Evolutionary conservation across 2,329 filamentous ascomycete genomes (phyloP).

Genomic region (Chaetomiaceae sp.): DNA sequence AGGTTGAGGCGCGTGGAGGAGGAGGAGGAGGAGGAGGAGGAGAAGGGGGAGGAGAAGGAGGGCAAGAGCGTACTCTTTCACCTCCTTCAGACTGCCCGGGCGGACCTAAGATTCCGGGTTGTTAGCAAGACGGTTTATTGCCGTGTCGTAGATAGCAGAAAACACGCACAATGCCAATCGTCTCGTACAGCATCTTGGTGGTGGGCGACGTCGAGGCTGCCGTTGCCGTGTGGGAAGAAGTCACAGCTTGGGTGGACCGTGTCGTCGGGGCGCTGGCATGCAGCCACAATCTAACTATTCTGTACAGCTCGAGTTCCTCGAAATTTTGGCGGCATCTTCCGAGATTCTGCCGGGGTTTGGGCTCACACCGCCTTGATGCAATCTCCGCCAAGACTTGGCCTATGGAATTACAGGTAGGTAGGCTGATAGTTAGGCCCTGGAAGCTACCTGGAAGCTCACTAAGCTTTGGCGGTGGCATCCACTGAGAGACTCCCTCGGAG

Average conservation of each 20-base stretch:
- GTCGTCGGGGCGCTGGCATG: neutral
- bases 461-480: neutral
- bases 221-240: neutral
- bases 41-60: slow-evolving; percentile 11
- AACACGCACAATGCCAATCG: slow-evolving; percentile 84
- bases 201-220: slow-evolving; percentile 16
- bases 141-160: neutral
- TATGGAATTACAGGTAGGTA: too few relatives aligned
- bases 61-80: slow-evolving; percentile 83
- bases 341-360: slow-evolving; percentile 9
- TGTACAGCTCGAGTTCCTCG: neutral
- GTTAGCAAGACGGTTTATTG: slow-evolving; percentile 11
- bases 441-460: neutral
- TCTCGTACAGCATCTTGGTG: slow-evolving; percentile 83
- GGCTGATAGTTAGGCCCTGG: neutral
- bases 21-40: slow-evolving; percentile 3
- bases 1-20: neutral
- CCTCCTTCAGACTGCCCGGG: slow-evolving; percentile 81
- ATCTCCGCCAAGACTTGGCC: neutral
- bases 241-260: neutral
- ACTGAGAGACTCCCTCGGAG: too few relatives aligned
- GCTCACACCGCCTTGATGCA: slow-evolving; percentile 5
- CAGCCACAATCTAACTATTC: too few relatives aligned
- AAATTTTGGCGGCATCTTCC: slow-evolving; percentile 19
- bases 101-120: slow-evolving; percentile 63